Base-by-base conservation (phyloP, 1,284 basidiomycete species). In the Cutaneotrichosporon mucoides region DNA sequence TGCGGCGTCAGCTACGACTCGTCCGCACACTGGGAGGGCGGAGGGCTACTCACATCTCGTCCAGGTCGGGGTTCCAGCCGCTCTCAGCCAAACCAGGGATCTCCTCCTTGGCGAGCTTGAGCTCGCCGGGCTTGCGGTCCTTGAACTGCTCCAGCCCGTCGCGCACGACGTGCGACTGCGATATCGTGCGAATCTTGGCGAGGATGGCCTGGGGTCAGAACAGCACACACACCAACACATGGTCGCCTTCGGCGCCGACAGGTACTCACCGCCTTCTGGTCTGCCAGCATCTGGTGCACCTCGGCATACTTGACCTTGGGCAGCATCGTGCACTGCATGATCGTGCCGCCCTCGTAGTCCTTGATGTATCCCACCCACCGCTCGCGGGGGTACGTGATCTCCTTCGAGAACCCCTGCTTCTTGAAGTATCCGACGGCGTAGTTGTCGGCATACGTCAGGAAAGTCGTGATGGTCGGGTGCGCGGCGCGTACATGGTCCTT, bases 281-380 rank as follows among this genome's bases (percentile, higher is more conserved):
- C 82, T 1, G 86, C 82, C 51, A 98, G 81, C 69, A 90, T 86
- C 58, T 86, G 86, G 53, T 85, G 83, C 59, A 92, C 92, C 67
- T 90, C 83, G 63, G 96, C 82, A 71, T 99, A 99, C 72, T 92
- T 86, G 64, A 99, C 86, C 69, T 91, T 89, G 33, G 85, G 87
- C 16, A 99, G 80, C 90, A 99, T 90, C 4, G 88, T 89, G 73
- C 96, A 99, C 78, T 96, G 93, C 95, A 99, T 98, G 79, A 99
- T 90, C 48, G 96, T 99, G n/a, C 93, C 95, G 50, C 96, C 96
- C 76, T 99, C 96, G 77, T 99, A 99, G 76, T 99, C 96, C 78
- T 99, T 99, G 85, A 99, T 99, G 77, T 99, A 99, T 1, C 95
- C 96, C 1, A 95, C 94, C 96, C 96, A 99, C 4, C 89, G 83